Conservation (phyloP, 768 basidiomycete species). For the Lactarius trivialis region DNA sequence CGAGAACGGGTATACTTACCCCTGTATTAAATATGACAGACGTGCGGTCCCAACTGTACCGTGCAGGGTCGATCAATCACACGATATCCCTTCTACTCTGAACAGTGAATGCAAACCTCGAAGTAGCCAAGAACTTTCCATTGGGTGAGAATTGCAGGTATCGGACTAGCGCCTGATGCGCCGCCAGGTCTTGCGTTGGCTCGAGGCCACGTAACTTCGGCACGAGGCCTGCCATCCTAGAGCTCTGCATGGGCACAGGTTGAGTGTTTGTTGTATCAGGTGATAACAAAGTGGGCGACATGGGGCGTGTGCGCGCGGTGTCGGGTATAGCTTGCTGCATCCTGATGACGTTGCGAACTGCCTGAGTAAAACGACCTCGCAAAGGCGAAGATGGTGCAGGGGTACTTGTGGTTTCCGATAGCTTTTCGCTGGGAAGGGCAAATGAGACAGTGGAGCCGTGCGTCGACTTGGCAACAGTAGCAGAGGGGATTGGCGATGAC, state of each 20-base stretch:
- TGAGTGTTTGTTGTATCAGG: slow-evolving; percentile 17
- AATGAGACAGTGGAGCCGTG: slow-evolving; percentile 11
- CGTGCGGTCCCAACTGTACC: slow-evolving; percentile 60
- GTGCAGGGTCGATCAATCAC: background rate
- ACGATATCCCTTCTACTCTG: background rate
- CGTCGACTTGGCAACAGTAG: slow-evolving; percentile 1
- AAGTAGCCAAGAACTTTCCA: slow-evolving; percentile 67
- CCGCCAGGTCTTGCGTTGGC: slow-evolving; percentile 52
- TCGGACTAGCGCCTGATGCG: slow-evolving; percentile 61
- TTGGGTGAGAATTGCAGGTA: slow-evolving; percentile 74
- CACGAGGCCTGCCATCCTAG: slow-evolving; percentile 50
- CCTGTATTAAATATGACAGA: slow-evolving; percentile 60
- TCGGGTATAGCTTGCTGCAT: slow-evolving; percentile 31
- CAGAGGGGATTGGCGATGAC: slow-evolving; percentile 25
- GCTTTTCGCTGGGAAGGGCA: slow-evolving; percentile 22
- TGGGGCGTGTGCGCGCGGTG: slow-evolving; percentile 24
- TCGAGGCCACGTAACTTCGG: slow-evolving; percentile 50
- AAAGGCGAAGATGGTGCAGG: slow-evolving; percentile 24
- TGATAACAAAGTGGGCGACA: slow-evolving; percentile 26
- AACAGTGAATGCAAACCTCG: slow-evolving; percentile 38
- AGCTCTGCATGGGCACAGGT: slow-evolving; percentile 36
- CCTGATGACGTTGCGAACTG: slow-evolving; percentile 43
- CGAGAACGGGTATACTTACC: slow-evolving; percentile 33
- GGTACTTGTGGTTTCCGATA: slow-evolving; percentile 18
- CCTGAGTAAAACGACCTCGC: slow-evolving; percentile 35